Evolutionary conservation across 345 rosid genomes (phyloP).

Genomic region (Sapria himalayana): DNA sequence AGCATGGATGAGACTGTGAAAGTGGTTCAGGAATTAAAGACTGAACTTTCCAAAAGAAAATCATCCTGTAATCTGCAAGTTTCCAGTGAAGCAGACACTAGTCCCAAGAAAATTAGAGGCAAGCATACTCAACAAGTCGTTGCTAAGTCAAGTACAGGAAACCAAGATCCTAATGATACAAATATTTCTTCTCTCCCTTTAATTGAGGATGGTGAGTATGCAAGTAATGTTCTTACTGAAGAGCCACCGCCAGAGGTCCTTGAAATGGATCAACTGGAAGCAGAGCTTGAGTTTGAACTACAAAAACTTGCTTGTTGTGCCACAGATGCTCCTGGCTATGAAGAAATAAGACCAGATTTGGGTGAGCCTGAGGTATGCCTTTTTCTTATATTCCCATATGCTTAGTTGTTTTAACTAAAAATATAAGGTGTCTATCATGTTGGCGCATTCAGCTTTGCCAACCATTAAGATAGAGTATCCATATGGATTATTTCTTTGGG

Average conservation of each 20-base stretch:
- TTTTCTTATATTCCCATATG: neutral
- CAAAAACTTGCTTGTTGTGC: slow-evolving; percentile 34
- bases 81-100: slow-evolving; percentile 8
- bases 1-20: slow-evolving; percentile 54
- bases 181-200: slow-evolving; percentile 9
- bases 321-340: slow-evolving; percentile 9
- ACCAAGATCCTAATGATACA: slow-evolving; percentile 10
- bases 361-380: slow-evolving; percentile 33
- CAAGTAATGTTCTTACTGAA: slow-evolving; percentile 68
- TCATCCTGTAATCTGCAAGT: slow-evolving; percentile 12
- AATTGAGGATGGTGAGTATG: slow-evolving; percentile 34
- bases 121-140: slow-evolving; percentile 8
- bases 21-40: slow-evolving; percentile 44
- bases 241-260: slow-evolving; percentile 27
- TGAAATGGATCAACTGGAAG: slow-evolving; percentile 59
- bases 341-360: slow-evolving; percentile 5
- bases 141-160: slow-evolving; percentile 10
- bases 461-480: neutral
- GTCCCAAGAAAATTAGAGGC: slow-evolving; percentile 9
- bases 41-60: slow-evolving; percentile 36
- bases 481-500: too few relatives aligned
- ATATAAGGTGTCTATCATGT: neutral
- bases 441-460: neutral
- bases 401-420: slow-evolving; percentile 2
- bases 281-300: slow-evolving; percentile 66